Evolutionary conservation across 805 yeast genomes (phyloP).

Genomic region (Barnettozyma wickerhamii): DNA sequence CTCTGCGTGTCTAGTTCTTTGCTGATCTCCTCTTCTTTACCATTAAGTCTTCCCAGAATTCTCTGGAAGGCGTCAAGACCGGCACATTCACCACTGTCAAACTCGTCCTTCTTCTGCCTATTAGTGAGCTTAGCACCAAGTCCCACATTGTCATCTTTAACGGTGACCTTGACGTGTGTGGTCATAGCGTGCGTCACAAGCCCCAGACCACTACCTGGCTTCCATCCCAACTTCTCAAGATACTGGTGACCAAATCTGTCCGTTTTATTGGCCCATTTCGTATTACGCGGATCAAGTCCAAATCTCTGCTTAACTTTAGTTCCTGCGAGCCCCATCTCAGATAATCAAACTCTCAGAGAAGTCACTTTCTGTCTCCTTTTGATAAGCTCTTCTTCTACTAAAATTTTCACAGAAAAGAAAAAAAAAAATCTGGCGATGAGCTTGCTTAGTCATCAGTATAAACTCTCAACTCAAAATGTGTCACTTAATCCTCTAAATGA

Average conservation of each 20-base stretch:
- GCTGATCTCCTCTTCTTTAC: slow-evolving; percentile 65
- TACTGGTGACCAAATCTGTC: slow-evolving; percentile 85
- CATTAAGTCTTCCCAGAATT: slow-evolving; percentile 83
- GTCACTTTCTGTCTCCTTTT: no score
- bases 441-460: no score
- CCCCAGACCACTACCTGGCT: slow-evolving; percentile 88
- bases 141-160: slow-evolving; percentile 82
- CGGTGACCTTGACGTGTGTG: slow-evolving; percentile 74
- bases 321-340: slow-evolving; percentile 75
- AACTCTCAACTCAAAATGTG: no score
- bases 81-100: slow-evolving; percentile 78
- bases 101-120: slow-evolving; percentile 56
- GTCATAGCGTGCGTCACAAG: slow-evolving; percentile 60
- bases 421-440: slow-evolving; percentile 9
- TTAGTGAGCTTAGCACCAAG: slow-evolving; percentile 78
- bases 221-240: slow-evolving; percentile 83
- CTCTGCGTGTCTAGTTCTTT: slow-evolving; percentile 67
- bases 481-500: no score
- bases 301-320: slow-evolving; percentile 75
- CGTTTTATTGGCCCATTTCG: slow-evolving; percentile 88
- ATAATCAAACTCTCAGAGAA: no score
- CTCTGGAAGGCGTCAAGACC: slow-evolving; percentile 94
- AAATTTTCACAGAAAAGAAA: slow-evolving; percentile 5
- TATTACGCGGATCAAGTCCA: slow-evolving; percentile 91
- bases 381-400: no score